These are phyloP conservation scores for Aureobasidium sp. DNA, from an alignment of 2,329 filamentous ascomycete genomes.

Conservation along the genomic window DNA sequence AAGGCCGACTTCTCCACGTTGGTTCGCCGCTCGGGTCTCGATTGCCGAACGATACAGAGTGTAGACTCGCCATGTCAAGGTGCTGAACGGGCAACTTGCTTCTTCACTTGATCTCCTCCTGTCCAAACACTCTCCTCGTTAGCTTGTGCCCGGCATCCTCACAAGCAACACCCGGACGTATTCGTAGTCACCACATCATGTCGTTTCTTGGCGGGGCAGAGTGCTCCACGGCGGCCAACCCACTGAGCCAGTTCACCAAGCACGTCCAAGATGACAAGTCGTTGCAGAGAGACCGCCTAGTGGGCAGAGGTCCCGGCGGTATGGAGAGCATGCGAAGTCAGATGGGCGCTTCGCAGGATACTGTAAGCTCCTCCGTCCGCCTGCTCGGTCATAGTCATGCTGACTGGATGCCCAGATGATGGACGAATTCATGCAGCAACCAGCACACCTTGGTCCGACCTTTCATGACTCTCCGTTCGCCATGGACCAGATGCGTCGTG, in stretches of 20 bases:
- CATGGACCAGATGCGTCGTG: slow-evolving; percentile 60
- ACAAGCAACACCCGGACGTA: neutral
- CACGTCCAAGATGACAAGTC: slow-evolving; percentile 95
- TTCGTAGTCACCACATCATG: slow-evolving; percentile 47
- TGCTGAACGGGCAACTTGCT: slow-evolving; percentile 1
- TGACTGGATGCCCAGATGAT: slow-evolving; percentile 59
- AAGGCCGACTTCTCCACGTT: neutral
- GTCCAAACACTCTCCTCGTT: neutral
- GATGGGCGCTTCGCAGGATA: slow-evolving; percentile 61
- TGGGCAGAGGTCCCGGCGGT: slow-evolving; percentile 64
- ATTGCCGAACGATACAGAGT: neutral
- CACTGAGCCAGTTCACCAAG: slow-evolving; percentile 94
- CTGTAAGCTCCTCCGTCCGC: slow-evolving; percentile 40
- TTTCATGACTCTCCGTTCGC: slow-evolving; percentile 52
- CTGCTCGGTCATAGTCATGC: neutral
- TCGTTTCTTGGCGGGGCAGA: slow-evolving; percentile 94
- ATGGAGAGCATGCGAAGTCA: slow-evolving; percentile 71
- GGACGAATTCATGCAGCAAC: slow-evolving; percentile 84
- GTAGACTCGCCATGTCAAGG: neutral
- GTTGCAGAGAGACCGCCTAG: slow-evolving; percentile 81
- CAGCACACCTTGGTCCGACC: slow-evolving; percentile 50
- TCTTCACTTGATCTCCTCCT: neutral
- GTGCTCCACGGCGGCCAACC: slow-evolving; percentile 93
- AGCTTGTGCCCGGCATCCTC: too few species aligned
- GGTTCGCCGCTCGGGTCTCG: slow-evolving; percentile 2